phyloP scores from a whole-genome alignment of 805 yeast genomes.

The Lipomyces starkeyi region DNA sequence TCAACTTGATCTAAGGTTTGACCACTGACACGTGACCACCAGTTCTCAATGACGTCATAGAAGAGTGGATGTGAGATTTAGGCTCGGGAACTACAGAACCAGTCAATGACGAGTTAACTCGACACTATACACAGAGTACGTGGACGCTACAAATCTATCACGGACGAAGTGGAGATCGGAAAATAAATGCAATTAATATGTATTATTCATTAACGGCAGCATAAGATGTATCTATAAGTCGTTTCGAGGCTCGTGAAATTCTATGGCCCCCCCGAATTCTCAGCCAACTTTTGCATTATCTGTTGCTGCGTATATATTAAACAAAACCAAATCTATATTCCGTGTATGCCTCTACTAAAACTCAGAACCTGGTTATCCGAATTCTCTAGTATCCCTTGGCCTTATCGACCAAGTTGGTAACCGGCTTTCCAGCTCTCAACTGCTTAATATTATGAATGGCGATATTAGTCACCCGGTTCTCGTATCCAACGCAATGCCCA shows the following conservation, averaged over 20 bases:
- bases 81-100: too few species aligned
- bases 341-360: neutral
- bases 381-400: conserved; percentile 27
- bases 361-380: neutral
- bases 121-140: too few species aligned
- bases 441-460: conserved; percentile 28
- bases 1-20: neutral
- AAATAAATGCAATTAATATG: too few species aligned
- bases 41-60: neutral
- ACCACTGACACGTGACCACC: neutral
- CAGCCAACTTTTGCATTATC: neutral
- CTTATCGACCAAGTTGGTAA: conserved; percentile 26
- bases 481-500: conserved; percentile 32
- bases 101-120: too few species aligned
- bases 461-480: conserved; percentile 31
- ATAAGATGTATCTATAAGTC: too few species aligned
- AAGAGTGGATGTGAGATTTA: too few species aligned
- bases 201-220: too few species aligned
- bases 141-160: too few species aligned
- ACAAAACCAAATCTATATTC: neutral
- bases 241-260: too few species aligned
- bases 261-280: too few species aligned
- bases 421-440: conserved; percentile 24
- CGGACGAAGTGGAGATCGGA: too few species aligned
- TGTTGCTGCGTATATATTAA: neutral